Percentiles rank a stretch among this genome's conserved stretches.
These are phyloP conservation scores for Linanthus parryae DNA, from an alignment of 148 eudicot species.

Conservation along the genomic window DNA sequence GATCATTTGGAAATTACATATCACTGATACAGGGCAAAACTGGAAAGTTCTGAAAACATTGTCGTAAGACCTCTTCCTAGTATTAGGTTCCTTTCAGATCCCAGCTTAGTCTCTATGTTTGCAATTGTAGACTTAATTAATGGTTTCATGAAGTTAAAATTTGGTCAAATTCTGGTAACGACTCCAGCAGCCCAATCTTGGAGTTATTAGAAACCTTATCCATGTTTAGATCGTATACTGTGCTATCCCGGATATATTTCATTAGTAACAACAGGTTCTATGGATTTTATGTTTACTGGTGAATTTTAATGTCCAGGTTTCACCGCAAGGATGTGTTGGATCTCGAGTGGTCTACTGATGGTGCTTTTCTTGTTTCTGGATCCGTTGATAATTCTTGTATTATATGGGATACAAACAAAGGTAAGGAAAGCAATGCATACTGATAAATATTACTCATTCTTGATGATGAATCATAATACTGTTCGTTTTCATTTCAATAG, in stretches of 20 bases:
- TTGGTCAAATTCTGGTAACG: not conserved
- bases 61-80: slow-evolving; percentile 46
- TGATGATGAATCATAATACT: slow-evolving; percentile 4
- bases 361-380: slow-evolving; percentile 82
- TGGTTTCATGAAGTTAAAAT: not conserved
- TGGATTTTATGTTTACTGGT: slow-evolving; percentile 1
- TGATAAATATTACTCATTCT: not conserved
- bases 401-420: slow-evolving; percentile 90
- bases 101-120: not conserved
- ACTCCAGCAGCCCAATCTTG: too few species aligned
- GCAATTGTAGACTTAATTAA: not conserved
- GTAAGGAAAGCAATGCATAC: slow-evolving; percentile 22
- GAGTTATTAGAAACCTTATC: too few species aligned
- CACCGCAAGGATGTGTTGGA: slow-evolving; percentile 96
- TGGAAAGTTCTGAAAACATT: slow-evolving; percentile 93
- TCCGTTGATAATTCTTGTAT: slow-evolving; percentile 99
- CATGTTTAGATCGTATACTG: too few species aligned
- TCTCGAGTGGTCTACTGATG: slow-evolving; percentile 87
- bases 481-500: slow-evolving; percentile 24
- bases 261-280: not conserved
- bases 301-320: slow-evolving; percentile 40
- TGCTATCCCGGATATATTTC: too few species aligned
- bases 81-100: not conserved
- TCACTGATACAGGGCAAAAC: slow-evolving; percentile 52
- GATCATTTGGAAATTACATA: slow-evolving; percentile 72